These are phyloP conservation scores for Mycena latifolia DNA, from an alignment of 768 basidiomycete species.

Conservation along the genomic window DNA sequence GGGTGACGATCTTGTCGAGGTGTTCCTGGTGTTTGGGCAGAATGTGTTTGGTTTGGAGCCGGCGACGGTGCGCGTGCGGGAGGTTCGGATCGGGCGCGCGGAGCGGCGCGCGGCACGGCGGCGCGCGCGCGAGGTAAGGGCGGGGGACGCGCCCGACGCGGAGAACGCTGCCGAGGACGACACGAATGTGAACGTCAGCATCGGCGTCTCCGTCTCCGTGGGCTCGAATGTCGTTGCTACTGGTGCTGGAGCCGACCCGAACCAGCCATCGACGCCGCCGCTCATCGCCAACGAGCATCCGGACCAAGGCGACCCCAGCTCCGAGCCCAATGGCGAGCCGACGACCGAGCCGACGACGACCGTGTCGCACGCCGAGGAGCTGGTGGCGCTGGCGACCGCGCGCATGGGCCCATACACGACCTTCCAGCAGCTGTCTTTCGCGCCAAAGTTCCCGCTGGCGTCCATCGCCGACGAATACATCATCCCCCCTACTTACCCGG, in stretches of 20 bases:
- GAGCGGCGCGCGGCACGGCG: slow-evolving; percentile 89
- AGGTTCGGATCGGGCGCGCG: slow-evolving; percentile 90
- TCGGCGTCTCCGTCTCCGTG: slow-evolving; percentile 69
- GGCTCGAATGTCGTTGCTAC: slow-evolving; percentile 49
- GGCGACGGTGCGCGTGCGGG: slow-evolving; percentile 93
- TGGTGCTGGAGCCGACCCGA: slow-evolving; percentile 46
- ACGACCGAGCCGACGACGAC: slow-evolving; percentile 51
- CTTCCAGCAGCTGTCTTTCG: slow-evolving; percentile 90
- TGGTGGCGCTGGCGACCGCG: slow-evolving; percentile 73
- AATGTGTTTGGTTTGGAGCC: slow-evolving; percentile 95
- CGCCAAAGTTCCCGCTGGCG: slow-evolving; percentile 90
- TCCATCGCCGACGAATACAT: slow-evolving; percentile 92
- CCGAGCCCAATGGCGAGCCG: slow-evolving; percentile 37
- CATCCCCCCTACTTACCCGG: slow-evolving; percentile 90
- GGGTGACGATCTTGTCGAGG: slow-evolving; percentile 93
- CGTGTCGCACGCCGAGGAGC: slow-evolving; percentile 70
- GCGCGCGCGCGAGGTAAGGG: slow-evolving; percentile 76
- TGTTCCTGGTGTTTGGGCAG: slow-evolving; percentile 91
- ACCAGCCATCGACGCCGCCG: slow-evolving; percentile 50
- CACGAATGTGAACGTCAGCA: slow-evolving; percentile 70
- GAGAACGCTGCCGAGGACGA: slow-evolving; percentile 67
- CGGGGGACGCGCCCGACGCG: slow-evolving; percentile 60
- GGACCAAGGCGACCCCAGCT: slow-evolving; percentile 48
- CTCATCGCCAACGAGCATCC: slow-evolving; percentile 60
- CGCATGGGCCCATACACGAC: slow-evolving; percentile 90